Conservation (phyloP, 768 basidiomycete genomes). For the Pulveroboletus sp. region DNA sequence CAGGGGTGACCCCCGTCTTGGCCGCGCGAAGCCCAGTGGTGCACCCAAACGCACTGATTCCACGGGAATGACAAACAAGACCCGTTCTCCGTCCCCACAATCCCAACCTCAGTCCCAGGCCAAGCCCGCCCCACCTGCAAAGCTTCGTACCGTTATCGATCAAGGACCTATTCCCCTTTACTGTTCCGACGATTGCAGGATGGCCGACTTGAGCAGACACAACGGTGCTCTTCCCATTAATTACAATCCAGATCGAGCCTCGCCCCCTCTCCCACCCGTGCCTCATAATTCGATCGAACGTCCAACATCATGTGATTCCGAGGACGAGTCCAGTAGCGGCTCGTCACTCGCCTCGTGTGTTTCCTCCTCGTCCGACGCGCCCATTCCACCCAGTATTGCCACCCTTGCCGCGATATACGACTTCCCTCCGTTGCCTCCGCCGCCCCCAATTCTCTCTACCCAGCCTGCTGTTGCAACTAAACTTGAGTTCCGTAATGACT, state of each 20-base stretch:
- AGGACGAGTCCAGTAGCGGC: slow-evolving; percentile 39
- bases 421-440: slow-evolving; percentile 52
- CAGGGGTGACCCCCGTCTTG: slow-evolving; percentile 49
- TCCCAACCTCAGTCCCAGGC: slow-evolving; percentile 18
- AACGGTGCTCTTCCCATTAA: slow-evolving; percentile 40
- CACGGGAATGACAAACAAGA: slow-evolving; percentile 17
- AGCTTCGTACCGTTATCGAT: slow-evolving; percentile 69
- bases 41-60: slow-evolving; percentile 41
- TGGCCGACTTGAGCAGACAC: slow-evolving; percentile 48
- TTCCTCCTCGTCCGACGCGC: slow-evolving; percentile 22
- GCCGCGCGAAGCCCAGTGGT: slow-evolving; percentile 56
- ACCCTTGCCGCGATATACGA: slow-evolving; percentile 38
- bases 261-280: slow-evolving; percentile 37
- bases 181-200: slow-evolving; percentile 74
- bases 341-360: slow-evolving; percentile 36
- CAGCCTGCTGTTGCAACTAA: slow-evolving; percentile 21
- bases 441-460: slow-evolving; percentile 38
- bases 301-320: slow-evolving; percentile 28
- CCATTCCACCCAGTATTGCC: slow-evolving; percentile 31
- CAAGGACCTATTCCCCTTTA: slow-evolving; percentile 77
- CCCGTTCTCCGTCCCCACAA: slow-evolving; percentile 12
- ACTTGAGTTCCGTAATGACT: slow-evolving; percentile 37
- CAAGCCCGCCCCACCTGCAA: slow-evolving; percentile 33
- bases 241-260: slow-evolving; percentile 44
- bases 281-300: slow-evolving; percentile 36